Percentiles rank a stretch among this genome's conserved stretches.
Conservation (phyloP, 2,329 filamentous ascomycete species). For the Arthrobotrys sinensis region DNA sequence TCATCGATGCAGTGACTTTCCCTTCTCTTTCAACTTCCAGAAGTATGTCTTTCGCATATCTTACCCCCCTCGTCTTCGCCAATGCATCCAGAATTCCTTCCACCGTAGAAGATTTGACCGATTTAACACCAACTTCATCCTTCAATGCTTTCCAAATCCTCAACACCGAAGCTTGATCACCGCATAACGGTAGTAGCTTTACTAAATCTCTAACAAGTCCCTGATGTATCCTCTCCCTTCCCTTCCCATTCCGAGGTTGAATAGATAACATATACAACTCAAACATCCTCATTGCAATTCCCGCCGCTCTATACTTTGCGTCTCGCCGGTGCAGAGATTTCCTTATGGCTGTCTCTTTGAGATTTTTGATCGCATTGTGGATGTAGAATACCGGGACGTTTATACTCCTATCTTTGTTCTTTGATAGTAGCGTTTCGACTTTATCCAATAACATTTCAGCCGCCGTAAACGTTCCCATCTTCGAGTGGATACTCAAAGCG, state of each 20-base stretch:
- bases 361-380: conserved; percentile 2
- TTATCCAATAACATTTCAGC: conserved; percentile 31
- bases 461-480: conserved; percentile 30
- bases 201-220: conserved; percentile 30
- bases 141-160: conserved; percentile 33
- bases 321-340: neutral
- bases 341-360: neutral
- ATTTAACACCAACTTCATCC: neutral
- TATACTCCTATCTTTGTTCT: conserved; percentile 2
- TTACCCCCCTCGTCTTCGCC: neutral
- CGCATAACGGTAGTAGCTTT: conserved; percentile 22
- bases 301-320: conserved; percentile 25
- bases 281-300: conserved; percentile 31
- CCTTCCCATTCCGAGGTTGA: neutral
- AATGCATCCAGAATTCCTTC: conserved; percentile 34
- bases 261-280: conserved; percentile 13
- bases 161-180: conserved; percentile 6
- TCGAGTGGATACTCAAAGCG: conserved; percentile 20
- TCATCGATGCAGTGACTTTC: conserved; percentile 23
- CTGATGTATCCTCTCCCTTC: conserved; percentile 30
- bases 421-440: neutral
- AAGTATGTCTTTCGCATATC: conserved; percentile 6
- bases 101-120: conserved; percentile 21
- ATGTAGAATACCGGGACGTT: conserved; percentile 1
- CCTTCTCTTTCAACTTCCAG: conserved; percentile 11